These are phyloP conservation scores for Hyphopichia buzzinii DNA, from an alignment of 1,139 yeast genomes.

Conservation along the genomic window DNA sequence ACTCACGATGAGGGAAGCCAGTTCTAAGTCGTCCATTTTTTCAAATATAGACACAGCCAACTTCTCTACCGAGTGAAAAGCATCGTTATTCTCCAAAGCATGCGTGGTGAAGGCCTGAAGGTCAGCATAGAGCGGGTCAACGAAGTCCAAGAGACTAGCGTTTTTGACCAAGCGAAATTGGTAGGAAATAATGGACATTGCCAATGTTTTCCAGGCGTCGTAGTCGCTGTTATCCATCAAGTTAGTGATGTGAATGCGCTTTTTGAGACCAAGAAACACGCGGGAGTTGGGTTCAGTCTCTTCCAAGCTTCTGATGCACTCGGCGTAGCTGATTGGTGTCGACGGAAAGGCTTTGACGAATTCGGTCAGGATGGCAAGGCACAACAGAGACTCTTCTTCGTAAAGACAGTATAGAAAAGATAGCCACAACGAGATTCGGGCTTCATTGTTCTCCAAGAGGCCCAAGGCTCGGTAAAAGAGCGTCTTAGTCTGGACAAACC, in stretches of 20 bases:
- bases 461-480: slow-evolving; percentile 23
- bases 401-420: slow-evolving; percentile 25
- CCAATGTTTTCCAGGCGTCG: slow-evolving; percentile 38
- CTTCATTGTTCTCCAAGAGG: slow-evolving; percentile 3
- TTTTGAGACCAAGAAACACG: slow-evolving; percentile 8
- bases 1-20: slow-evolving; percentile 26
- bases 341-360: slow-evolving; percentile 23
- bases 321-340: slow-evolving; percentile 28
- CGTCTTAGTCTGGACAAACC: slow-evolving; percentile 12
- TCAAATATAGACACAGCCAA: slow-evolving; percentile 30
- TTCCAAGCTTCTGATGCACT: slow-evolving; percentile 22
- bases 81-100: slow-evolving; percentile 31
- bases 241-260: slow-evolving; percentile 15
- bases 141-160: slow-evolving; percentile 11
- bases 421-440: slow-evolving; percentile 30
- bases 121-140: slow-evolving; percentile 11
- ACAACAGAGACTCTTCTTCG: slow-evolving; percentile 5
- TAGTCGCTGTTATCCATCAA: slow-evolving; percentile 19
- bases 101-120: slow-evolving; percentile 10
- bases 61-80: slow-evolving; percentile 44
- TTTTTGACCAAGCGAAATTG: slow-evolving; percentile 11
- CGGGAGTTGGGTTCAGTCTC: slow-evolving; percentile 9
- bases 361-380: slow-evolving; percentile 11
- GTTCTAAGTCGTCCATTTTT: slow-evolving; percentile 18
- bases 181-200: slow-evolving; percentile 25